Evolutionary conservation across 495 filamentous ascomycete species (phyloP).

Genomic region (Xylaria scruposa): DNA sequence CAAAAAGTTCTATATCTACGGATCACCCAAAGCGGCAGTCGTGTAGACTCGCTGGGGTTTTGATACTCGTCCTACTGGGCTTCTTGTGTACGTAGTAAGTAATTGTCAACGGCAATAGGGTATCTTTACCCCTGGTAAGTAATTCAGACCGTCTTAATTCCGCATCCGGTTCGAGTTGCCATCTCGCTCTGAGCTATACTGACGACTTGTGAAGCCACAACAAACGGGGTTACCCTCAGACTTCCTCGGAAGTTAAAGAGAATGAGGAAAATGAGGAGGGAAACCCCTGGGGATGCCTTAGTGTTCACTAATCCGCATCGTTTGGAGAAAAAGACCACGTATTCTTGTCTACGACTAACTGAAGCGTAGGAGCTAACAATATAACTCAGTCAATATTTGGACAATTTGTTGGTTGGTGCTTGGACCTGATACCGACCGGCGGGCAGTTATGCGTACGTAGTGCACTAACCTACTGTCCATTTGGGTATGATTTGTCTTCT

Average conservation of each 20-base stretch:
- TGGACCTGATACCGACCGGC: conserved; percentile 6
- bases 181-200: neutral
- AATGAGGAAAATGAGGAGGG: neutral
- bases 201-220: neutral
- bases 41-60: neutral
- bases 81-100: neutral
- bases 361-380: neutral
- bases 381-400: neutral
- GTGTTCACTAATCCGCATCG: neutral
- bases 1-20: neutral
- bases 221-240: neutral
- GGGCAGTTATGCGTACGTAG: neutral
- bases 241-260: neutral
- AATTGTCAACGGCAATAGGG: neutral
- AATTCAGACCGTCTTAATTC: conserved; percentile 7
- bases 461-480: neutral
- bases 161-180: neutral
- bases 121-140: neutral
- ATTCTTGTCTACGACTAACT: neutral
- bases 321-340: neutral
- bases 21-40: neutral
- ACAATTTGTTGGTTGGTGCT: neutral
- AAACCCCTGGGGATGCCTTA: neutral
- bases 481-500: conserved; percentile 8
- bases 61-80: neutral